Percentiles rank a stretch among this genome's conserved stretches.
Conservation (phyloP, 192 early-diverging fungal genomes). For the Coemansia sp. region DNA sequence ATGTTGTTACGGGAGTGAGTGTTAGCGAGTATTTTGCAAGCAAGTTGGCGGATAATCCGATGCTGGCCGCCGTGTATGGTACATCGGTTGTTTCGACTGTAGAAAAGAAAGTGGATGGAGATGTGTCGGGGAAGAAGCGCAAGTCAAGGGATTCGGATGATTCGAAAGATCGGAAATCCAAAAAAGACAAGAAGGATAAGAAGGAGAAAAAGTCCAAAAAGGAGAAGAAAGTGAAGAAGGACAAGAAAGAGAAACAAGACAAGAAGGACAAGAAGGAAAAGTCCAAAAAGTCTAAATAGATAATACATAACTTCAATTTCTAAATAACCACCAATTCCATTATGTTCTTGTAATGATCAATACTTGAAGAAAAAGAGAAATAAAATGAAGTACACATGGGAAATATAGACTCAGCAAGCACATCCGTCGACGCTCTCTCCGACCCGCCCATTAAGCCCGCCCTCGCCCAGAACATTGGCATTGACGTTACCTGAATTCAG, state of each 20-base stretch:
- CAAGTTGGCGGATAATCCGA: conserved; percentile 43
- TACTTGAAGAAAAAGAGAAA: conserved; percentile 41
- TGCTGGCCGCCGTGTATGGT: conserved; percentile 39
- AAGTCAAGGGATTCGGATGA: conserved; percentile 33
- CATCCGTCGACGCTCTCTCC: conserved; percentile 24
- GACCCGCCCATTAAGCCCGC: conserved; percentile 11
- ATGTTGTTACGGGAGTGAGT: conserved; percentile 28
- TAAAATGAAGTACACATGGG: conserved; percentile 14
- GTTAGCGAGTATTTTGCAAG: conserved; percentile 50
- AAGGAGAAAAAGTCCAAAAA: conserved; percentile 47
- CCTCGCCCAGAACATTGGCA: conserved; percentile 44
- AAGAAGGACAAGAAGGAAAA: conserved; percentile 45
- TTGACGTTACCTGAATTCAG: conserved; percentile 54
- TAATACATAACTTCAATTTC: too few relatives aligned
- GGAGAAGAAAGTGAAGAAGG: conserved; percentile 29
- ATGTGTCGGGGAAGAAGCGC: conserved; percentile 27
- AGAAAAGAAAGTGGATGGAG: conserved; percentile 6
- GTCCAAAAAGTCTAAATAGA: not conserved
- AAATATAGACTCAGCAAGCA: conserved; percentile 46
- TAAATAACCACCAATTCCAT: too few relatives aligned
- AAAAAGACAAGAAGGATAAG: conserved; percentile 38
- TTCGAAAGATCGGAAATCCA: not conserved
- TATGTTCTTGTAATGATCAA: not conserved
- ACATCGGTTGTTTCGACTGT: not conserved
- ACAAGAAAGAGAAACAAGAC: not conserved